These are phyloP conservation scores for Colletotrichum tofieldiae DNA, from an alignment of 2,329 filamentous ascomycete species.

Conservation along the genomic window DNA sequence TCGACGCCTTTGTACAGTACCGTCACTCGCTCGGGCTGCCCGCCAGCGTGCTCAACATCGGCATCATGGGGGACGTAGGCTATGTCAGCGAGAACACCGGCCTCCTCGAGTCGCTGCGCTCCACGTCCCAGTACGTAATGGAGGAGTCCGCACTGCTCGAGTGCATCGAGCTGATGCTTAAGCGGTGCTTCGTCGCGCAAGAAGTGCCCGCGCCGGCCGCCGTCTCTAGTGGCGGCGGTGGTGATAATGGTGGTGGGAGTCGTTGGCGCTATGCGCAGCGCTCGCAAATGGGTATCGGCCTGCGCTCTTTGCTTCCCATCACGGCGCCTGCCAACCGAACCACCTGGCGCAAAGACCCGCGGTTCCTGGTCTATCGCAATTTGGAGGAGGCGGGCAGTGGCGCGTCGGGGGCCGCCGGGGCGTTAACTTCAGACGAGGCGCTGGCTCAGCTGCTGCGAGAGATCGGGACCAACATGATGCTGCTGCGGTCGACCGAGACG, in stretches of 20 bases:
- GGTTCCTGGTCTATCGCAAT: constrained; percentile 47
- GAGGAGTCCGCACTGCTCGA: constrained; percentile 42
- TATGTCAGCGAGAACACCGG: constrained; percentile 48
- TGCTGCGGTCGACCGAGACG: not conserved
- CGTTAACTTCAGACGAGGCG: not conserved
- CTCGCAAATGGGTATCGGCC: not conserved
- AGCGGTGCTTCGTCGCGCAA: not conserved
- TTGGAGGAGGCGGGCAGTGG: not conserved
- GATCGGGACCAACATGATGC: not conserved
- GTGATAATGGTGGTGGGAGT: constrained; percentile 12
- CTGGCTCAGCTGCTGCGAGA: too few species aligned
- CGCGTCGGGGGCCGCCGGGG: not conserved
- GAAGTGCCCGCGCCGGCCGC: not conserved
- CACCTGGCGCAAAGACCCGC: constrained; percentile 42
- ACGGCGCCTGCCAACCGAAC: constrained; percentile 29
- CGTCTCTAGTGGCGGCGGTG: not conserved
- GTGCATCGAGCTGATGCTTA: not conserved
- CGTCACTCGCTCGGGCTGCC: constrained; percentile 53
- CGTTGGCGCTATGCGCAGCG: constrained; percentile 33
- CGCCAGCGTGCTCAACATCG: constrained; percentile 57
- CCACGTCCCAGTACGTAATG: constrained; percentile 29
- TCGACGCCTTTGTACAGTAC: constrained; percentile 57
- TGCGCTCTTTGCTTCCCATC: constrained; percentile 35
- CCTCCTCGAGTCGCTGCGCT: constrained; percentile 19
- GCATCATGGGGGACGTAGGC: constrained; percentile 55